Evolutionary conservation across 257 asterid species (phyloP).

Genomic region (Nicotiana sylvestris): DNA sequence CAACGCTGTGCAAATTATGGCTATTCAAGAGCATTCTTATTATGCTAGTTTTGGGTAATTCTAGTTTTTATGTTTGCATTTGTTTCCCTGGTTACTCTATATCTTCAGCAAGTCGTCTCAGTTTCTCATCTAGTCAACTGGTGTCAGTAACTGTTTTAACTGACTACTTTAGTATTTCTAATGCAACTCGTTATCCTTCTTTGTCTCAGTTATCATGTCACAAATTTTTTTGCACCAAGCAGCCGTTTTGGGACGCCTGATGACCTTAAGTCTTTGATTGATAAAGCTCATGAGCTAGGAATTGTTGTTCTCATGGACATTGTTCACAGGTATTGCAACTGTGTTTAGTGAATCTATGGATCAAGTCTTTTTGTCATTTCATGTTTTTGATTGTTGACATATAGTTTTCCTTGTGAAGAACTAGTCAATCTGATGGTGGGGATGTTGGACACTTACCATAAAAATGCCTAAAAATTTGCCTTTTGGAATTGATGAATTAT

Average conservation of each 20-base stretch:
- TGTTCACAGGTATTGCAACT: constrained; percentile 74
- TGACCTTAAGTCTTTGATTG: constrained; percentile 91
- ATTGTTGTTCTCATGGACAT: constrained; percentile 96
- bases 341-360: neutral
- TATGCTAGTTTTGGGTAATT: constrained; percentile 98
- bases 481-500: neutral
- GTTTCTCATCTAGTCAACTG: neutral
- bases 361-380: neutral
- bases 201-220: constrained; percentile 83
- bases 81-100: neutral
- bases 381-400: neutral
- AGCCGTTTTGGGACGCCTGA: constrained; percentile 98
- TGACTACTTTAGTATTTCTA: constrained; percentile 15
- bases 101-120: neutral
- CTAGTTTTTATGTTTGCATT: constrained; percentile 7
- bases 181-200: constrained; percentile 15
- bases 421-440: neutral
- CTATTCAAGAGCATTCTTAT: constrained; percentile 99
- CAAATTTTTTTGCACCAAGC: constrained; percentile 99
- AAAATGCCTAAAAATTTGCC: neutral
- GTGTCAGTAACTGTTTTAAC: neutral
- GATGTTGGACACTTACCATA: neutral
- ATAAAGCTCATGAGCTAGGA: constrained; percentile 96
- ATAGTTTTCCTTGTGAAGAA: neutral
- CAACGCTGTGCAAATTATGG: constrained; percentile 99